phyloP scores from a whole-genome alignment of 208 protist genomes.

The Leptomonas pyrrhocoris region DNA sequence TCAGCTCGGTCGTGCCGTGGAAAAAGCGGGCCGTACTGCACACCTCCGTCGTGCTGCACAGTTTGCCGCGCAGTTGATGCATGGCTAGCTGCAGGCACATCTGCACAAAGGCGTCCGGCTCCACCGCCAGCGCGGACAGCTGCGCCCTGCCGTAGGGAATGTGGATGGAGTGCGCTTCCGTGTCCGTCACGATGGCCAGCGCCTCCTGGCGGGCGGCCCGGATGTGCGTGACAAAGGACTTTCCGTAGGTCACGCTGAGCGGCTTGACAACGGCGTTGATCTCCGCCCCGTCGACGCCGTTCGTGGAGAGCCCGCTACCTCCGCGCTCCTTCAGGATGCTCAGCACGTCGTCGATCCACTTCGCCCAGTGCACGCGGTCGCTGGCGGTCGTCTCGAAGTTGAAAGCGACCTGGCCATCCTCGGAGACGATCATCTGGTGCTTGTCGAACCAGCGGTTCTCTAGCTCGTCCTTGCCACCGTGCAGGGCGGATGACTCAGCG shows the following conservation, averaged over 20 bases:
- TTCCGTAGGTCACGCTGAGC: conserved; percentile 81
- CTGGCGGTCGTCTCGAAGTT: conserved; percentile 88
- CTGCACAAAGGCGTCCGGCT: conserved; percentile 86
- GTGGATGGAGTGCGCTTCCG: conserved; percentile 61
- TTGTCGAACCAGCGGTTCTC: conserved; percentile 95
- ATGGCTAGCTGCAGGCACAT: conserved; percentile 87
- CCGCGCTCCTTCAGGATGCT: conserved; percentile 24
- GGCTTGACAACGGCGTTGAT: conserved; percentile 51
- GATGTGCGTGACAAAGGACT: conserved; percentile 80
- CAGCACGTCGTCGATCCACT: conserved; percentile 82
- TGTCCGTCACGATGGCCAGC: conserved; percentile 55
- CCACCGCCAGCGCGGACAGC: conserved; percentile 49
- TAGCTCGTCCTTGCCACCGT: conserved; percentile 72
- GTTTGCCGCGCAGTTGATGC: conserved; percentile 70
- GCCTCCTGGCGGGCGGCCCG: conserved; percentile 76
- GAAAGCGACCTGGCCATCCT: conserved; percentile 82
- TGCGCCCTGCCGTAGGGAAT: conserved; percentile 57
- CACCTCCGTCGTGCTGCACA: conserved; percentile 72
- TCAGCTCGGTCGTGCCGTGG: conserved; percentile 83
- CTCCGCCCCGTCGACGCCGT: conserved; percentile 36
- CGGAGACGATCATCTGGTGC: conserved; percentile 90
- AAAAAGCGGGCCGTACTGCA: conserved; percentile 74
- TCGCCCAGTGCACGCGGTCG: conserved; percentile 81
- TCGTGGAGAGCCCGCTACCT: conserved; percentile 20
- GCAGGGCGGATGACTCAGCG: conserved; percentile 61